A percentile compares a stretch with the other conserved stretches of the same genome.
Conservation (phyloP, 768 basidiomycete genomes). For the Boletus rubroflammeus region DNA sequence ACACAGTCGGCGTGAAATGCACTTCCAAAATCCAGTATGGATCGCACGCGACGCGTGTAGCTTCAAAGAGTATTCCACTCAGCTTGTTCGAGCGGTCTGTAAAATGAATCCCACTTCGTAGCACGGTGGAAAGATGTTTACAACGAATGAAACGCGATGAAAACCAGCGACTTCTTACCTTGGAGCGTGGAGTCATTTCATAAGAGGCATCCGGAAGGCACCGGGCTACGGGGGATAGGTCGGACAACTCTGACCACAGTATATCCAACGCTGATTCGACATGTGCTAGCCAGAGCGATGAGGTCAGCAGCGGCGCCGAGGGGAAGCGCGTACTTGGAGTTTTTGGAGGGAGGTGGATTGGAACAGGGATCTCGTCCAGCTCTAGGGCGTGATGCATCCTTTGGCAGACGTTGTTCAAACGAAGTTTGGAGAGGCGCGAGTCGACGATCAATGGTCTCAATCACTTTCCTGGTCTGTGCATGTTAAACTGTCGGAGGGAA, state of each 20-base stretch:
- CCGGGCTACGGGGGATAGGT: not conserved
- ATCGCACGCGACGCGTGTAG: not conserved
- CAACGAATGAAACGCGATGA: not conserved
- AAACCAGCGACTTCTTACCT: not conserved
- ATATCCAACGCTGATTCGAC: not conserved
- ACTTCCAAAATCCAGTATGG: not conserved
- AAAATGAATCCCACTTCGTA: not conserved
- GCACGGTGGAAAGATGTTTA: not conserved
- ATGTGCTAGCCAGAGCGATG: not conserved
- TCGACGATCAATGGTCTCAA: not conserved
- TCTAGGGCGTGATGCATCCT: not conserved
- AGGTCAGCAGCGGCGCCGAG: not conserved
- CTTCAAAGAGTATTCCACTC: not conserved
- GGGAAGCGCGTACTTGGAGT: not conserved
- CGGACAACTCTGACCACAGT: not conserved
- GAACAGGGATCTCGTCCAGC: not conserved
- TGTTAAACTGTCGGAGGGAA: not conserved
- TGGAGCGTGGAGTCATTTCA: not conserved
- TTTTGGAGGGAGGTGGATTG: not conserved
- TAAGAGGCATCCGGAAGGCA: not conserved
- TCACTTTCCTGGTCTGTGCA: not conserved
- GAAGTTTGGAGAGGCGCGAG: not conserved
- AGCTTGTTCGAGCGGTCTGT: not conserved
- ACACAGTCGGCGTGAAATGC: not conserved
- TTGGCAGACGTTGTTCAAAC: not conserved